These are phyloP conservation scores for Starmerella ratchasimensis DNA, from an alignment of 805 yeast species.

Conservation along the genomic window DNA sequence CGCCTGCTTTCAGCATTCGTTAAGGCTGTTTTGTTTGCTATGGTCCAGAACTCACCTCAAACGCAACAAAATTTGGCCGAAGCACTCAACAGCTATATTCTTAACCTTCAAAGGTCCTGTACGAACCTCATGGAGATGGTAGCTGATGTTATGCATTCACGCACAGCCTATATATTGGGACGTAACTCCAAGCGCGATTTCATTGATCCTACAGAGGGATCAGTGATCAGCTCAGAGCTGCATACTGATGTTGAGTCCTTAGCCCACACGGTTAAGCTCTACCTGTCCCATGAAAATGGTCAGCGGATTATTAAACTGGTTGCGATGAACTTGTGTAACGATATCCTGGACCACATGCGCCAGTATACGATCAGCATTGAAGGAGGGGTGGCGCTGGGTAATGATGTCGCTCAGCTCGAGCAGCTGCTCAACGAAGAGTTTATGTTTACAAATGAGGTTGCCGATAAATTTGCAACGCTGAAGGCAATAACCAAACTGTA, in stretches of 20 bases:
- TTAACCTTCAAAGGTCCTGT: conserved; percentile 47
- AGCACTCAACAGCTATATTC: conserved; percentile 38
- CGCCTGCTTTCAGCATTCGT: conserved; percentile 57
- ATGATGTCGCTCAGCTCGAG: conserved; percentile 70
- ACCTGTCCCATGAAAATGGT: conserved; percentile 37
- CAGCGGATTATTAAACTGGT: conserved; percentile 38
- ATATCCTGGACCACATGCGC: conserved; percentile 57
- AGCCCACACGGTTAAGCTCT: conserved; percentile 29
- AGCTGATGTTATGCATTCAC: conserved; percentile 37
- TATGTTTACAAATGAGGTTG: conserved; percentile 41
- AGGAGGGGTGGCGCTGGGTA: conserved; percentile 73
- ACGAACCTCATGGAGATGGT: conserved; percentile 51
- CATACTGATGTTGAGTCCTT: conserved; percentile 38
- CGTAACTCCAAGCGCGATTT: conserved; percentile 70
- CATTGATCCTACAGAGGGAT: conserved; percentile 26
- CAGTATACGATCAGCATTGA: conserved; percentile 62
- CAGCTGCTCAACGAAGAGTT: conserved; percentile 47
- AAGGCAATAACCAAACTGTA: conserved; percentile 74
- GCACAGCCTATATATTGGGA: conserved; percentile 38
- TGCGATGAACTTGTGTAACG: conserved; percentile 44
- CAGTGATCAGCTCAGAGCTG: conserved; percentile 30
- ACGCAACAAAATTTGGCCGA: conserved; percentile 46
- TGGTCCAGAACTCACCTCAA: conserved; percentile 42
- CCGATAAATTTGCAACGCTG: conserved; percentile 52
- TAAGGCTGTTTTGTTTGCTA: conserved; percentile 61